Percentiles rank a stretch among this genome's conserved stretches.
These are phyloP conservation scores for Pestalotiopsis sp. DNA, from an alignment of 2,329 filamentous ascomycete species.

Conservation along the genomic window DNA sequence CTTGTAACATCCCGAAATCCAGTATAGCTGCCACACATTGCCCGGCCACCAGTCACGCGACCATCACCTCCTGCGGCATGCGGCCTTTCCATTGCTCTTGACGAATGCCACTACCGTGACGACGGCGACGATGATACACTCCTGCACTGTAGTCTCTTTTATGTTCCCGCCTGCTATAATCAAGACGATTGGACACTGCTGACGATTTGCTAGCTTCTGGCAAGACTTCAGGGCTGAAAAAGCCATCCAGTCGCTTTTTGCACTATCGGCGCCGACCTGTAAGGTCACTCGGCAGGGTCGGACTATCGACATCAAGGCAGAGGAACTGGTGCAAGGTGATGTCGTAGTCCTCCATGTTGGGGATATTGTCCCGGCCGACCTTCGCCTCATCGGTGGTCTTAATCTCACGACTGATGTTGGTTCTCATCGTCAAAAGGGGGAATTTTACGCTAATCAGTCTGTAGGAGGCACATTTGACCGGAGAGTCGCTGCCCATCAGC, in stretches of 20 bases:
- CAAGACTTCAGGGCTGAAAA: slow-evolving; percentile 65
- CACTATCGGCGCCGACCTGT: slow-evolving; percentile 60
- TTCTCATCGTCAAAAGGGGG: neutral
- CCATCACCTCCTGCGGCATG: neutral
- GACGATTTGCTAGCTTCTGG: slow-evolving; percentile 44
- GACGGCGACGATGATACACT: too few relatives aligned
- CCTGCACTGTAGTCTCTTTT: too few relatives aligned
- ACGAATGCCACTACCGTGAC: too few relatives aligned
- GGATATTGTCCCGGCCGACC: slow-evolving; percentile 71
- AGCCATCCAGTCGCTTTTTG: slow-evolving; percentile 63
- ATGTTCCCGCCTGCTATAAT: too few relatives aligned
- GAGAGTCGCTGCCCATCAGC: slow-evolving; percentile 71
- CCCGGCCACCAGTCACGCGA: neutral
- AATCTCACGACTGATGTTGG: slow-evolving; percentile 70
- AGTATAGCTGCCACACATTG: neutral
- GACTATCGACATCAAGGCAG: slow-evolving; percentile 54
- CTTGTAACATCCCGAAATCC: neutral
- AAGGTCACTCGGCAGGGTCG: slow-evolving; percentile 59
- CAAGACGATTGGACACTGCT: neutral
- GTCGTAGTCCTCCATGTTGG: slow-evolving; percentile 64
- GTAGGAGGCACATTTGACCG: slow-evolving; percentile 69
- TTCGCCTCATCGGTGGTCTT: slow-evolving; percentile 66
- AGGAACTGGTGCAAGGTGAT: slow-evolving; percentile 66
- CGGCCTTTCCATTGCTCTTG: too few relatives aligned
- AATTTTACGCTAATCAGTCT: neutral